A percentile compares a stretch with the other conserved stretches of the same genome.
Evolutionary conservation across 1,284 basidiomycete species (phyloP).

Genomic region (Puccinia coronata): DNA sequence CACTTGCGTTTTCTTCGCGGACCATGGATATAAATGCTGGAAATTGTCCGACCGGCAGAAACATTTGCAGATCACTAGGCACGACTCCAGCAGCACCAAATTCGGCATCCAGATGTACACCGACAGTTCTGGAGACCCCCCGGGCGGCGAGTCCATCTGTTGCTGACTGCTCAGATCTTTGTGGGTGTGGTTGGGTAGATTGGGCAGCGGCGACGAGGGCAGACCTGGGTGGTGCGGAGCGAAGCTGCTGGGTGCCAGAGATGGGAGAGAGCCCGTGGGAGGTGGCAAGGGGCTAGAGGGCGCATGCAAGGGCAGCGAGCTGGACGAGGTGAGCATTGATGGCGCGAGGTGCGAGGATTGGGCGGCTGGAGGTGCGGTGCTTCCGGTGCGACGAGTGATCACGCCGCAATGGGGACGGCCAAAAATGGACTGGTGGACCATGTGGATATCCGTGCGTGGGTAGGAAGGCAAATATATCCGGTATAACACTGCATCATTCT

Average conservation of each 20-base stretch:
- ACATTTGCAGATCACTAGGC: conserved; percentile 50
- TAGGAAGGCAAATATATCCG: conserved; percentile 46
- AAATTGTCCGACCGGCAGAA: conserved; percentile 45
- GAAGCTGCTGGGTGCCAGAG: neutral
- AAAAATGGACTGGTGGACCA: conserved; percentile 50
- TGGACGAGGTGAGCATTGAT: conserved; percentile 16
- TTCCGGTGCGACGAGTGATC: conserved; percentile 17
- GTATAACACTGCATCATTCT: conserved; percentile 29
- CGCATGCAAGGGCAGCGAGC: neutral
- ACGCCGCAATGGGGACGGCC: conserved; percentile 45
- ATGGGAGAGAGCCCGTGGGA: neutral
- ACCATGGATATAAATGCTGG: conserved; percentile 43
- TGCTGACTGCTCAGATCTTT: neutral
- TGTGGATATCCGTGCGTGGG: conserved; percentile 41
- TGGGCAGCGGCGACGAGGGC: neutral
- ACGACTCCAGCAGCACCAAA: conserved; percentile 35
- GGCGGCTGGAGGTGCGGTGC: no score
- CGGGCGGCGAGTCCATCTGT: neutral
- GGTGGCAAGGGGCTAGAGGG: neutral
- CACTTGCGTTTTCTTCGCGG: conserved; percentile 1
- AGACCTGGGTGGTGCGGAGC: neutral
- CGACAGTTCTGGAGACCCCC: conserved; percentile 3
- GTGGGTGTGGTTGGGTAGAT: neutral
- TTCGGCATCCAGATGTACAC: conserved; percentile 48
- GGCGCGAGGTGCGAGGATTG: conserved; percentile 46